A percentile compares a stretch with the other conserved stretches of the same genome.
Conservation (phyloP, 805 yeast genomes). For the Ogataea salicorniae region DNA sequence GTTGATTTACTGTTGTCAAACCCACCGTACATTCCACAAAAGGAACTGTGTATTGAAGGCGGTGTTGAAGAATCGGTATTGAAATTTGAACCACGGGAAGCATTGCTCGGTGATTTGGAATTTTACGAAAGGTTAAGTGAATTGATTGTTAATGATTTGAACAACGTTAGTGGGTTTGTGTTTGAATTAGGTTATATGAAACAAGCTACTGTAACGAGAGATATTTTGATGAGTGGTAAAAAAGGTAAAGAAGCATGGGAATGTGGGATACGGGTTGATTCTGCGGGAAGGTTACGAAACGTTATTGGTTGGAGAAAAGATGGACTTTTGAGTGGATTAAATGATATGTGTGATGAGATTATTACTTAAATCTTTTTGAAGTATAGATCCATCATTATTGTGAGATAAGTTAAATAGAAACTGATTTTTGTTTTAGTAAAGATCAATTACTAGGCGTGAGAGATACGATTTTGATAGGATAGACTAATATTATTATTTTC, state of each 20-base stretch:
- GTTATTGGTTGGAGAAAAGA: constrained; percentile 53
- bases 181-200: constrained; percentile 67
- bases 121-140: constrained; percentile 55
- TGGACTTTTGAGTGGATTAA: constrained; percentile 7
- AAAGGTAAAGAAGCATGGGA: constrained; percentile 7
- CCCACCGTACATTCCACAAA: constrained; percentile 77
- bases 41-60: constrained; percentile 34
- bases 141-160: constrained; percentile 31
- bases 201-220: constrained; percentile 41
- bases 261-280: constrained; percentile 53
- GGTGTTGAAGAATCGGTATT: constrained; percentile 64
- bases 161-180: constrained; percentile 51
- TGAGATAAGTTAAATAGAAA: too few relatives aligned
- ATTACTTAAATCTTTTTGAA: background rate
- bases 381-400: background rate
- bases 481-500: too few relatives aligned
- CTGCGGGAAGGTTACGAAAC: constrained; percentile 49
- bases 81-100: constrained; percentile 67
- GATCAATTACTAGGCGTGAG: too few relatives aligned
- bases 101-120: constrained; percentile 73
- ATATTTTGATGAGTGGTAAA: constrained; percentile 1
- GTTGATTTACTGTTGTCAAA: constrained; percentile 68
- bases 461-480: too few relatives aligned
- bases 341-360: constrained; percentile 13
- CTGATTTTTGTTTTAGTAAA: too few relatives aligned